A percentile compares a stretch with the other conserved stretches of the same genome.
Conservation (phyloP, 2,329 filamentous ascomycete genomes). For the Chaetomium globosum region DNA sequence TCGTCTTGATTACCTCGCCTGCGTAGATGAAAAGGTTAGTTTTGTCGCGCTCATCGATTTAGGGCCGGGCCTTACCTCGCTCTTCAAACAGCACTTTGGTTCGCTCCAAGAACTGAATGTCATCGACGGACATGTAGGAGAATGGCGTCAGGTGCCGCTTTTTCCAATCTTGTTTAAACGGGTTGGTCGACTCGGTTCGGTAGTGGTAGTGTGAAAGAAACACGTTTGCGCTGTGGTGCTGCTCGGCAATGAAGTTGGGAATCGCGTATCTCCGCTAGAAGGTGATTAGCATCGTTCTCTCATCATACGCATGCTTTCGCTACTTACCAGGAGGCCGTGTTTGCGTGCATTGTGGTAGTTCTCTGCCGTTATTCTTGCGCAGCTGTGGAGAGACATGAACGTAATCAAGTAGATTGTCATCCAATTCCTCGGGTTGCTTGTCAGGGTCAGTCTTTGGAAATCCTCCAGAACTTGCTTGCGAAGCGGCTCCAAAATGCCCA, state of each 20-base stretch:
- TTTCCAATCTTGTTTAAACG: constrained; percentile 27
- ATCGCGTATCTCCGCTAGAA: constrained; percentile 25
- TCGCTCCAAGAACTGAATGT: constrained; percentile 13
- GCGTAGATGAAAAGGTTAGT: constrained; percentile 13
- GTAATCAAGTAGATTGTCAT: constrained; percentile 30
- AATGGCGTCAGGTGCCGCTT: constrained; percentile 24
- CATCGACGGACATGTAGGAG: constrained; percentile 22
- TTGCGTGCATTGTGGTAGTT: constrained; percentile 28
- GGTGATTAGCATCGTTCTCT: not conserved
- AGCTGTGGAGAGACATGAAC: constrained; percentile 29
- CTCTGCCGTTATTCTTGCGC: constrained; percentile 23
- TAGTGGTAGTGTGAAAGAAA: constrained; percentile 29
- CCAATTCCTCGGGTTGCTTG: constrained; percentile 26
- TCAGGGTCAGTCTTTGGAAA: constrained; percentile 23
- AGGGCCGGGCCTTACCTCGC: not conserved
- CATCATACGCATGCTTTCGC: not conserved
- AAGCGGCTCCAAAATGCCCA: constrained; percentile 25
- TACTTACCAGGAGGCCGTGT: constrained; percentile 24
- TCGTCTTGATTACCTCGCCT: constrained; percentile 20
- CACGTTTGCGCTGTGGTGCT: constrained; percentile 29
- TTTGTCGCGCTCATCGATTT: not conserved
- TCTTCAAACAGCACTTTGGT: constrained; percentile 1
- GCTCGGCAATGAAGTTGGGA: constrained; percentile 26
- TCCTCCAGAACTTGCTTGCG: constrained; percentile 28
- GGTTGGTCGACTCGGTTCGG: constrained; percentile 26